A percentile compares a stretch with the other conserved stretches of the same genome.
These are phyloP conservation scores for Chytriomyces hyalinus DNA, from an alignment of 192 early-diverging fungal genomes.

Conservation along the genomic window DNA sequence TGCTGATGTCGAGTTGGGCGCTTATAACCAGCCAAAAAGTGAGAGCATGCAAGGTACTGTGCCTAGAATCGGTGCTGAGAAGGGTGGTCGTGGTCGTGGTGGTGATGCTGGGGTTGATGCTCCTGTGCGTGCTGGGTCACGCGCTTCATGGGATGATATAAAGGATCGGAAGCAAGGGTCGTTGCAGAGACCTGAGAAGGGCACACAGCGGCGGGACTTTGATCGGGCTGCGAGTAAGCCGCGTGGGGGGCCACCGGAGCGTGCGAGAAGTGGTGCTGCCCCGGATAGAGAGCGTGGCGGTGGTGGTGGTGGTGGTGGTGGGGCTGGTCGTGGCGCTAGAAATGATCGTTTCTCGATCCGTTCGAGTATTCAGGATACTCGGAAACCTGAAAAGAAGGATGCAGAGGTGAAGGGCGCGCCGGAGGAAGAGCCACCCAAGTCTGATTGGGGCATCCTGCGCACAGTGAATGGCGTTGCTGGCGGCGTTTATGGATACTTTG, in stretches of 20 bases:
- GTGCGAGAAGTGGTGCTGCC: background rate
- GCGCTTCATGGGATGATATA: background rate
- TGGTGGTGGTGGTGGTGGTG: background rate
- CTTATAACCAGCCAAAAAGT: background rate
- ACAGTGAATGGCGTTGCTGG: conserved; percentile 29
- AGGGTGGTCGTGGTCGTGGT: background rate
- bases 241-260: background rate
- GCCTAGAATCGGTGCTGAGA: background rate
- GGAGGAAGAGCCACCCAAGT: conserved; percentile 7
- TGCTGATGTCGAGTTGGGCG: background rate
- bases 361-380: background rate
- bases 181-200: background rate
- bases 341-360: background rate
- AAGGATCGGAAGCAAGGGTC: background rate
- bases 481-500: conserved; percentile 32
- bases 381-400: background rate
- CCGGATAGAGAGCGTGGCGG: background rate
- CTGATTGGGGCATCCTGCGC: conserved; percentile 31
- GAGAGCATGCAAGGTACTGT: background rate
- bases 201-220: background rate
- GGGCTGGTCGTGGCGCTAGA: background rate
- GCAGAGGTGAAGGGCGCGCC: background rate
- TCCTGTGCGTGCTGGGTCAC: background rate
- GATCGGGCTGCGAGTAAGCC: background rate
- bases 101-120: background rate